Percentiles rank a stretch among this genome's conserved stretches.
These are phyloP conservation scores for Euphorbia pulcherrima DNA, from an alignment of 345 rosid species.

Conservation along the genomic window DNA sequence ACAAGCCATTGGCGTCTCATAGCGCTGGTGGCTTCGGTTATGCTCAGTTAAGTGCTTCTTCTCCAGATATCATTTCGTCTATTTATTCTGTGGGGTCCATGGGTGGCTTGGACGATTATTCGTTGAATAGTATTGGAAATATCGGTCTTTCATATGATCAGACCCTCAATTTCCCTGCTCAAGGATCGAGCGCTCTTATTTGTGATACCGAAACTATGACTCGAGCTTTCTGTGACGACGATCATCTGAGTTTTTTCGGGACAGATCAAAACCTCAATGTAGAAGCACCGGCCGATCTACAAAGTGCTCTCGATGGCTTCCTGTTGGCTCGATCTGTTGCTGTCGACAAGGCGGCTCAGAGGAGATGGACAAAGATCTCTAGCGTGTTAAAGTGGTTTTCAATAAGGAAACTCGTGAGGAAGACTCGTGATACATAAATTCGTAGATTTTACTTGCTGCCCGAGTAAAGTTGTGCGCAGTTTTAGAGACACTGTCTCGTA, in stretches of 20 bases:
- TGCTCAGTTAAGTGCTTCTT: constrained; percentile 43
- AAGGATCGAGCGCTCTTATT: constrained; percentile 40
- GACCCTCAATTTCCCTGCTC: constrained; percentile 41
- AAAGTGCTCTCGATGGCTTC: constrained; percentile 54
- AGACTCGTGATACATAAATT: constrained; percentile 25
- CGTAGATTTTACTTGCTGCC: constrained; percentile 34
- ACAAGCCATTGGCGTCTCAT: constrained; percentile 40
- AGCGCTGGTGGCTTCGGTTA: constrained; percentile 55
- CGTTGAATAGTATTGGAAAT: constrained; percentile 50
- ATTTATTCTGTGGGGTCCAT: constrained; percentile 49
- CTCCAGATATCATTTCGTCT: constrained; percentile 66
- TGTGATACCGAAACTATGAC: constrained; percentile 47
- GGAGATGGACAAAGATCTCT: constrained; percentile 81
- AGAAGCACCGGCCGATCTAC: constrained; percentile 59
- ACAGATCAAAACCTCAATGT: constrained; percentile 41
- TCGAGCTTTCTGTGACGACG: constrained; percentile 66
- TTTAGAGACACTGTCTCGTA: constrained; percentile 9
- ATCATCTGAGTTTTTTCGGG: constrained; percentile 53
- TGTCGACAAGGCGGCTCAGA: constrained; percentile 66
- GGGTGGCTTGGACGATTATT: constrained; percentile 54
- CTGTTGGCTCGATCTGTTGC: constrained; percentile 38
- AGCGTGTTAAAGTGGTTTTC: constrained; percentile 80
- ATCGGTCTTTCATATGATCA: constrained; percentile 55
- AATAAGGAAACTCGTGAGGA: constrained; percentile 50
- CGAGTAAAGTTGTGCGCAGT: constrained; percentile 23